Percentiles rank a stretch among this genome's conserved stretches.
Evolutionary conservation across 345 rosid species (phyloP).

Genomic region (Syzygium oleosum): DNA sequence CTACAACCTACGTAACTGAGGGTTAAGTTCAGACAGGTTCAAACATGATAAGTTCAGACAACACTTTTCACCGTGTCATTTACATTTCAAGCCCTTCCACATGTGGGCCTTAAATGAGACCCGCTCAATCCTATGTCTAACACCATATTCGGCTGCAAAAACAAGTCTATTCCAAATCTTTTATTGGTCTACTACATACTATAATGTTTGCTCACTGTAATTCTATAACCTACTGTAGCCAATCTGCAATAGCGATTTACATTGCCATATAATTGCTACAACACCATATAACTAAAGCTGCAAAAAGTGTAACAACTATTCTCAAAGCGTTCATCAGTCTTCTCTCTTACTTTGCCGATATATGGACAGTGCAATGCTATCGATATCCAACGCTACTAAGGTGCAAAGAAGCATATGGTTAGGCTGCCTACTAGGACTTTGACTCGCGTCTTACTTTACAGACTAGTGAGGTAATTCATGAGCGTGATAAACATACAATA

Average conservation of each 20-base stretch:
- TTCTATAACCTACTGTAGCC: background rate
- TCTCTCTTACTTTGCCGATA: background rate
- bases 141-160: background rate
- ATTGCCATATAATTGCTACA: background rate
- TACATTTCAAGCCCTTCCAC: background rate
- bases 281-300: background rate
- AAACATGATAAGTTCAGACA: background rate
- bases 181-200: background rate
- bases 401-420: background rate
- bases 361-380: background rate
- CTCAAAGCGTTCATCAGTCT: background rate
- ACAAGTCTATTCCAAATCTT: background rate
- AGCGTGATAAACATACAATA: background rate
- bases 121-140: background rate
- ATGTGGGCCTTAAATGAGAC: background rate
- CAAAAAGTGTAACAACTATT: background rate
- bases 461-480: background rate
- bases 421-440: background rate
- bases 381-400: background rate
- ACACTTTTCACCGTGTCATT: background rate
- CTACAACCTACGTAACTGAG: accelerated
- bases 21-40: background rate
- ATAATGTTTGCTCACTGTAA: background rate
- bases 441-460: background rate
- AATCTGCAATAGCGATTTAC: background rate